Evolutionary conservation across 2,329 filamentous ascomycete genomes (phyloP), one percentile per base, ranked within the genome.

Genomic region (Paraphaeosphaeria minitans): DNA sequence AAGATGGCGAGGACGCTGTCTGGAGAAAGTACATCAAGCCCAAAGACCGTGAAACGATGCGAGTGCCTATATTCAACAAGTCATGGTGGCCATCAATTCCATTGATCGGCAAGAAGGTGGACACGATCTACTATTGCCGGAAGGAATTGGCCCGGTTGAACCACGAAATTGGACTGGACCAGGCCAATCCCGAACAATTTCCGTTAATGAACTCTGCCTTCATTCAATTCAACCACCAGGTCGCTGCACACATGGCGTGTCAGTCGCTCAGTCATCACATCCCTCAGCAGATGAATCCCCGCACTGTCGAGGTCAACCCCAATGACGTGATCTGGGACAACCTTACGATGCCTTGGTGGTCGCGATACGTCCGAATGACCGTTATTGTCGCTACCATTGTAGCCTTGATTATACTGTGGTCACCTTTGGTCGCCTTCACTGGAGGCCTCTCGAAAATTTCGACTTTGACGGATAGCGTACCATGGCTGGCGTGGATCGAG

Each of bases 171-270:
- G 93, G 97, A 67, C 82, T 89, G 46, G 95, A 98, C 65, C 95
- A 99, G 74, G 84, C 89, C 54, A 84, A 95, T 50, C 89, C 91
- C 0, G 93, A 97, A 65, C 87, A 89, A 4, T 98, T 92, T 62
- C 93, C 94, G 0, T 79, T 93, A 48, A 96, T 97, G 93, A 97
- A 91, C 70, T 97, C 94, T 0, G 95, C 95, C 0, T 99, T 99
- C 68, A 93, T 99, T 61, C 95, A 99, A 74, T 99, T 99, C 83
- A 97, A 99, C 71, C 90, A 97, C 72, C 95, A 99, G 74, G 91
- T 97, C 1, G 93, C 94, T 6, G 95, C 95, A 0, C 95, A 99
- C 71, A 98, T 99, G 95, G 95, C 94, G 58, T 97, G 93, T 74
- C 95, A 99, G 75, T 88, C 92, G 49, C 84, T 96, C 47, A 93